Conservation (phyloP, 345 rosid genomes). For the Euphorbia lathyris region DNA sequence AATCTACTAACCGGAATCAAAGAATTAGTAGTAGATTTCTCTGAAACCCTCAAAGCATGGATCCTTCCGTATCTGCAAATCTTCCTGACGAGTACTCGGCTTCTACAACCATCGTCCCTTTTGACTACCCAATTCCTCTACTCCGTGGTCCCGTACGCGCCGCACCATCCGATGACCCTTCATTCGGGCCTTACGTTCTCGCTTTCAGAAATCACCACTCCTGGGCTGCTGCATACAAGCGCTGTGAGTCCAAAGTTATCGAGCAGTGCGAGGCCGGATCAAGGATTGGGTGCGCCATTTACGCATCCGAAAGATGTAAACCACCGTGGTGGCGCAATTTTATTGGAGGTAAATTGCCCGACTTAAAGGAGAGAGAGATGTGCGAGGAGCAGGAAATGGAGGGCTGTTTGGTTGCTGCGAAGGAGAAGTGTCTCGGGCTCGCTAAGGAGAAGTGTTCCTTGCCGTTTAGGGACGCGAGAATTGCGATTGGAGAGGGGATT, state of each 20-base stretch:
- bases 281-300: constrained; percentile 77
- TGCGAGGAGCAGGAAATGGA: constrained; percentile 80
- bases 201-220: constrained; percentile 60
- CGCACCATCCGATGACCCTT: constrained; percentile 38
- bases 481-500: constrained; percentile 31
- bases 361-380: constrained; percentile 57
- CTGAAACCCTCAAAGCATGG: constrained; percentile 9
- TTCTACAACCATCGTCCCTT: constrained; percentile 49
- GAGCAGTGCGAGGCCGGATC: constrained; percentile 79
- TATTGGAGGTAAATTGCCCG: constrained; percentile 28
- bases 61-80: constrained; percentile 18
- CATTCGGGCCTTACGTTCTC: constrained; percentile 49
- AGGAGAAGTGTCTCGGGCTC: constrained; percentile 59
- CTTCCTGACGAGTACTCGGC: constrained; percentile 53
- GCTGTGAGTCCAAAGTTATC: constrained; percentile 42
- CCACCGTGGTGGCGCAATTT: constrained; percentile 75
- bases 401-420: constrained; percentile 54
- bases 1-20: too few species aligned
- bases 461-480: constrained; percentile 63
- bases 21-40: too few species aligned
- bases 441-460: constrained; percentile 53
- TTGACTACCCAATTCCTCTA: constrained; percentile 57
- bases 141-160: constrained; percentile 63
- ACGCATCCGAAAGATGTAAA: constrained; percentile 67
- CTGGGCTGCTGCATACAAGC: constrained; percentile 55